phyloP scores from a whole-genome alignment of 768 basidiomycete genomes.

The Strobilomyces dryophilus region DNA sequence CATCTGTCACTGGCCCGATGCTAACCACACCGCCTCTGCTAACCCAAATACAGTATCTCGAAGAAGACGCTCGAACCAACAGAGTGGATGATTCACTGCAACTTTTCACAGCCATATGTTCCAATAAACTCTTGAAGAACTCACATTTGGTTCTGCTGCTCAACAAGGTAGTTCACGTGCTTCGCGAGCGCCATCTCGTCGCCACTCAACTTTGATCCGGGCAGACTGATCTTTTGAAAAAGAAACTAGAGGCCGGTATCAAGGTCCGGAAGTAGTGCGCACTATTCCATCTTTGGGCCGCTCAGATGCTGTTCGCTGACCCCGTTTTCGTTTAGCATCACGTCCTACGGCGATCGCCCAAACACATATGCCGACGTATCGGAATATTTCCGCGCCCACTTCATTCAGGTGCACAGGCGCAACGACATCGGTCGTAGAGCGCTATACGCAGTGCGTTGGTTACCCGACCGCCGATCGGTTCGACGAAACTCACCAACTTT shows the following conservation, averaged over 20 bases:
- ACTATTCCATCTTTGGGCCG: background rate
- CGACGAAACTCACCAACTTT: conserved; percentile 8
- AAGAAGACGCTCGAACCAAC: conserved; percentile 77
- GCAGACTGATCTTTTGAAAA: conserved; percentile 67
- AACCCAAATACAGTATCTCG: conserved; percentile 55
- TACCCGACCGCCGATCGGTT: background rate
- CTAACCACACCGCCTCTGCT: conserved; percentile 12
- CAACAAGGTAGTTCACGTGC: conserved; percentile 55
- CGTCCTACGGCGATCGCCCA: conserved; percentile 68
- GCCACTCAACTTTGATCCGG: conserved; percentile 7
- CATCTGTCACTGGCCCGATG: background rate
- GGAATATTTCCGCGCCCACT: conserved; percentile 83
- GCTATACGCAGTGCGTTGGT: conserved; percentile 58
- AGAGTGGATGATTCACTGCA: conserved; percentile 80
- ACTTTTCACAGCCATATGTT: conserved; percentile 70
- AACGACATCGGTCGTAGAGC: conserved; percentile 57
- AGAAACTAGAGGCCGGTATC: conserved; percentile 65
- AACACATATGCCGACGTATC: conserved; percentile 70
- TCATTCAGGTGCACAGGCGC: conserved; percentile 67
- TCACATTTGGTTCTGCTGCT: conserved; percentile 73
- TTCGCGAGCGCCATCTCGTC: conserved; percentile 2
- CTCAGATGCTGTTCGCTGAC: background rate
- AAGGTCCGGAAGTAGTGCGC: conserved; percentile 76
- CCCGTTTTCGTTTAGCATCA: conserved; percentile 47
- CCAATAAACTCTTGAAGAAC: conserved; percentile 68